Conservation (phyloP, 2,329 filamentous ascomycete species). For the Aureobasidium vineae region DNA sequence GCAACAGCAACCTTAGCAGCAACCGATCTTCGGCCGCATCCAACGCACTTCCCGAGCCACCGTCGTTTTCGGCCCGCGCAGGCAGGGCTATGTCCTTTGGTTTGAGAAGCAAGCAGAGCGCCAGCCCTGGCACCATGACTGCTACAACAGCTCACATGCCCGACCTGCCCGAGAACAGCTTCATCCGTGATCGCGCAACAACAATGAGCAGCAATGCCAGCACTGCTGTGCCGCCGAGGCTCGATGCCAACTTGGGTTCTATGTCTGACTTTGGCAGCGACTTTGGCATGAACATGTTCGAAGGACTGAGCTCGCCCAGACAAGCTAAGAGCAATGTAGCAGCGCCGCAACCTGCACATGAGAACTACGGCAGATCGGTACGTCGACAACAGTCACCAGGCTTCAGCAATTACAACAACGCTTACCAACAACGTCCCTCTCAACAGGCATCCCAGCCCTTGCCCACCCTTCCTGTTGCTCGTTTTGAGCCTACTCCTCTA, state of each 20-base stretch:
- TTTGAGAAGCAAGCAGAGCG: constrained; percentile 36
- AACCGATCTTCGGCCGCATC: constrained; percentile 31
- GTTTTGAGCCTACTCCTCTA: neutral
- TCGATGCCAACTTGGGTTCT: constrained; percentile 33
- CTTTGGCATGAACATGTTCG: constrained; percentile 41
- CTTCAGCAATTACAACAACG: constrained; percentile 8
- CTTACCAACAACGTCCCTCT: neutral
- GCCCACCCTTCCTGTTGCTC: constrained; percentile 27
- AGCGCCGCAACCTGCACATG: constrained; percentile 28
- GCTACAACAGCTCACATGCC: constrained; percentile 19
- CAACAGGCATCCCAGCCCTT: constrained; percentile 32
- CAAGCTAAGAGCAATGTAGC: constrained; percentile 30
- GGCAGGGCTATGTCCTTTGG: constrained; percentile 56
- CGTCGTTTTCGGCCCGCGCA: constrained; percentile 43
- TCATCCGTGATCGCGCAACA: constrained; percentile 44
- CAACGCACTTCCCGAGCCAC: constrained; percentile 18
- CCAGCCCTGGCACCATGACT: constrained; percentile 15
- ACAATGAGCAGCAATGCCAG: constrained; percentile 43
- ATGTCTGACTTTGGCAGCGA: constrained; percentile 37
- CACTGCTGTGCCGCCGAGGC: constrained; percentile 40
- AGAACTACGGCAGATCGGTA: constrained; percentile 31
- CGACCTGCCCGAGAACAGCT: constrained; percentile 27
- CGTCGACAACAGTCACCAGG: constrained; percentile 25
- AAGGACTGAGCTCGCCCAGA: constrained; percentile 31
- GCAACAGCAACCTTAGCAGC: constrained; percentile 43